phyloP scores from a whole-genome alignment of 23 red algal genomes.

The Pyropia yezoensis region DNA sequence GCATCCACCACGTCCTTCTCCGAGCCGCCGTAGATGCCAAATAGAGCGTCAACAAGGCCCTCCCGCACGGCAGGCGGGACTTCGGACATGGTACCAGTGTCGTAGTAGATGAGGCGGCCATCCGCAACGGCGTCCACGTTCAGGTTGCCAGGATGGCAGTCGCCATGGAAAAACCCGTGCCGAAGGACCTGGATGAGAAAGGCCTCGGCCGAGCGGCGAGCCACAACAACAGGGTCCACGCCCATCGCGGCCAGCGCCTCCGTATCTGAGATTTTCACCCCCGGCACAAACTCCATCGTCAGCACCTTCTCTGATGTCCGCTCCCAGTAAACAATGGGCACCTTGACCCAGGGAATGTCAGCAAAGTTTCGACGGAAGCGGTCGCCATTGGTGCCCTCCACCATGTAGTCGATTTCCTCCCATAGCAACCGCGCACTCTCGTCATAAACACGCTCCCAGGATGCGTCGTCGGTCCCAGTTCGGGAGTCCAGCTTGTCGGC shows the following conservation, averaged over 20 bases:
- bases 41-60: constrained; percentile 69
- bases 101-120: constrained; percentile 61
- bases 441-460: constrained; percentile 83
- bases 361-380: constrained; percentile 79
- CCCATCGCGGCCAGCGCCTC: constrained; percentile 48
- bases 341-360: constrained; percentile 53
- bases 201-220: constrained; percentile 55
- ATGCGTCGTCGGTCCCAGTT: constrained; percentile 39
- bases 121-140: constrained; percentile 57
- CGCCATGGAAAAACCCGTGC: constrained; percentile 90
- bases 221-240: constrained; percentile 52
- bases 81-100: constrained; percentile 83
- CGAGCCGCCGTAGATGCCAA: constrained; percentile 73
- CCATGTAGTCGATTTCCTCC: constrained; percentile 90
- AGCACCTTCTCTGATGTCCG: constrained; percentile 60
- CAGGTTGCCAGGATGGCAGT: constrained; percentile 93
- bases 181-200: constrained; percentile 83
- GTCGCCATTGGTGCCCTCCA: constrained; percentile 72
- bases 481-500: constrained; percentile 63
- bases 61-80: constrained; percentile 47
- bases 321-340: constrained; percentile 67
- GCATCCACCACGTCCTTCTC: constrained; percentile 51
- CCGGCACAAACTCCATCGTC: constrained; percentile 92
- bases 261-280: constrained; percentile 74
- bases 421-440: constrained; percentile 83